Evolutionary conservation across 2,329 filamentous ascomycete genomes (phyloP).

Genomic region (Trichophyton mentagrophytes): DNA sequence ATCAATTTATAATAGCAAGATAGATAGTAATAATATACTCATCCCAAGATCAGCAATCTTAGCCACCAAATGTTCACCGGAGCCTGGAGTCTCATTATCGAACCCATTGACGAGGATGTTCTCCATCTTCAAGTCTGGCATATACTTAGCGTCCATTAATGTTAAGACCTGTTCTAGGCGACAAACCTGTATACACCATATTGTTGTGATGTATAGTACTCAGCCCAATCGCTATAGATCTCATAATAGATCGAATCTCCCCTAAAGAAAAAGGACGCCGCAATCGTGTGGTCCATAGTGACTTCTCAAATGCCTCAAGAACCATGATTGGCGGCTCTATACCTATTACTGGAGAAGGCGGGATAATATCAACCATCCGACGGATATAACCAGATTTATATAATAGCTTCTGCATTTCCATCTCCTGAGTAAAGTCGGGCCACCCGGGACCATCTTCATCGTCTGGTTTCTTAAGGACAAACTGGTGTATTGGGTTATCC

Average conservation of each 20-base stretch:
- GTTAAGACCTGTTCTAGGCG: background rate
- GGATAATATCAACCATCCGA: constrained; percentile 7
- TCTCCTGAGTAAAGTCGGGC: background rate
- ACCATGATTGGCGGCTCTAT: constrained; percentile 2
- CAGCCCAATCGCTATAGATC: constrained; percentile 1
- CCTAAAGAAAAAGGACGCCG: background rate
- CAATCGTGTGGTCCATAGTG: constrained; percentile 4
- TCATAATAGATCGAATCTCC: constrained; percentile 10
- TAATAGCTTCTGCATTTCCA: constrained; percentile 5
- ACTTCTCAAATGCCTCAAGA: constrained; percentile 4
- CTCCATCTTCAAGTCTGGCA: constrained; percentile 9
- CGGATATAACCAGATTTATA: constrained; percentile 3
- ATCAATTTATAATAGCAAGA: background rate
- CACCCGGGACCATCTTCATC: constrained; percentile 6
- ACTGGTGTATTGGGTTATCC: background rate
- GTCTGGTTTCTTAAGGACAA: constrained; percentile 3
- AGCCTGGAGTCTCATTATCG: constrained; percentile 7
- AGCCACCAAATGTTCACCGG: constrained; percentile 6
- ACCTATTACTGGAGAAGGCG: background rate
- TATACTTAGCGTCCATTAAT: background rate
- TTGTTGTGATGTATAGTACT: constrained; percentile 5
- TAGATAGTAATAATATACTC: background rate
- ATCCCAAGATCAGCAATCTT: constrained; percentile 9
- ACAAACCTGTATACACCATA: constrained; percentile 4
- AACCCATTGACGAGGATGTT: constrained; percentile 7